Evolutionary conservation across 352 stramenopile species (phyloP).

Genomic region (Pythium aristosporum): DNA sequence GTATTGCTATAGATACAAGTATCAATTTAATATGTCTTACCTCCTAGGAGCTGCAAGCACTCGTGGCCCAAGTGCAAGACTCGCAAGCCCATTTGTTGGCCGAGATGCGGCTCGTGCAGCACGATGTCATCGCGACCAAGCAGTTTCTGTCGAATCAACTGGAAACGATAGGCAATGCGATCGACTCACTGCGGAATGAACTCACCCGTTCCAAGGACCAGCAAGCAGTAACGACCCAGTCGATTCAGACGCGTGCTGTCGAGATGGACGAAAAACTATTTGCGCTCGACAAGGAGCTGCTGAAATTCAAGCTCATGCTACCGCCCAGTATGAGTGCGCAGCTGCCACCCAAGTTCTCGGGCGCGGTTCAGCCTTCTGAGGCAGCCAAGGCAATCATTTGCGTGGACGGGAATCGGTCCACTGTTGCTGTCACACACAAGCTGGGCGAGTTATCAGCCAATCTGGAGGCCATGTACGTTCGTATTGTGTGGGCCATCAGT

Average conservation of each 20-base stretch:
- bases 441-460: slow-evolving; percentile 40
- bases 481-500: background rate
- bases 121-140: slow-evolving; percentile 40
- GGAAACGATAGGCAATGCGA: slow-evolving; percentile 41
- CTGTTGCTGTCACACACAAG: slow-evolving; percentile 32
- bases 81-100: slow-evolving; percentile 39
- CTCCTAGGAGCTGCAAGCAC: slow-evolving; percentile 42
- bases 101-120: slow-evolving; percentile 46
- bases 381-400: slow-evolving; percentile 4
- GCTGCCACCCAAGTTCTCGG: slow-evolving; percentile 24
- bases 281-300: slow-evolving; percentile 59
- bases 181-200: slow-evolving; percentile 41
- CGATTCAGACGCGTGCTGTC: slow-evolving; percentile 26
- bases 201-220: slow-evolving; percentile 32
- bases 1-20: too few relatives aligned
- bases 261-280: slow-evolving; percentile 66
- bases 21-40: background rate
- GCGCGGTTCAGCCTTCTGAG: slow-evolving; percentile 6
- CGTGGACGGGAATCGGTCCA: background rate
- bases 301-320: slow-evolving; percentile 59
- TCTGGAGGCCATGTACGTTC: slow-evolving; percentile 39
- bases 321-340: slow-evolving; percentile 45
- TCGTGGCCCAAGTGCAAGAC: slow-evolving; percentile 45
- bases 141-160: slow-evolving; percentile 43
- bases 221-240: slow-evolving; percentile 30